Percentiles rank a stretch among this genome's conserved stretches.
Evolutionary conservation across 2,329 filamentous ascomycete genomes (phyloP).

Genomic region (Dichotomopilus funicola): DNA sequence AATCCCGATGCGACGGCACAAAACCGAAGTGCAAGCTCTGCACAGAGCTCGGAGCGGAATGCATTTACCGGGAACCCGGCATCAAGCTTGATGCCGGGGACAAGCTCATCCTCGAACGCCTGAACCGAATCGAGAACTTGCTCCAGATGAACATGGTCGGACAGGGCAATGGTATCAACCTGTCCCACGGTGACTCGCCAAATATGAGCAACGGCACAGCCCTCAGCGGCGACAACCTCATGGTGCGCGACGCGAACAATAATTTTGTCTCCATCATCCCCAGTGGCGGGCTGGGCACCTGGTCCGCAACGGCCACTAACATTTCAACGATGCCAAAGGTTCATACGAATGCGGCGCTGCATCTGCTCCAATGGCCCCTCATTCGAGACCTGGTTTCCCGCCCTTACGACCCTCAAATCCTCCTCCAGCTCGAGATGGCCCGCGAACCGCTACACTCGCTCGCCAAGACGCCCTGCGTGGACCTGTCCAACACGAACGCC

Average conservation of each 20-base stretch:
- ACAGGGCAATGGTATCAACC: slow-evolving; percentile 44
- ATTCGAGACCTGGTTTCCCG: slow-evolving; percentile 71
- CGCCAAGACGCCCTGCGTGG: slow-evolving; percentile 58
- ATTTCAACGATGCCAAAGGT: slow-evolving; percentile 83
- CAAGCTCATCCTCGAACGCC: slow-evolving; percentile 74
- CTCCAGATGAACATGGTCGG: slow-evolving; percentile 62
- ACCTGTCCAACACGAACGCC: slow-evolving; percentile 65
- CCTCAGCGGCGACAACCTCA: slow-evolving; percentile 51
- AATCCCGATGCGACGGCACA: slow-evolving; percentile 71
- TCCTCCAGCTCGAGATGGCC: slow-evolving; percentile 74
- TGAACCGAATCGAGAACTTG: slow-evolving; percentile 70
- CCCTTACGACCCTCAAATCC: slow-evolving; percentile 73
- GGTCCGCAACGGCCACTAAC: slow-evolving; percentile 54
- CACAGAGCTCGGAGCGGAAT: slow-evolving; percentile 73
- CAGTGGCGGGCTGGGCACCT: slow-evolving; percentile 63
- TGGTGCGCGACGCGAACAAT: slow-evolving; percentile 37
- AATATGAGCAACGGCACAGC: slow-evolving; percentile 58
- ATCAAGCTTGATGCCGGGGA: slow-evolving; percentile 84
- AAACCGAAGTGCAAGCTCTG: slow-evolving; percentile 82
- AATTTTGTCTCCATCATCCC: slow-evolving; percentile 51
- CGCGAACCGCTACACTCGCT: slow-evolving; percentile 65
- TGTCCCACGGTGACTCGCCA: slow-evolving; percentile 54
- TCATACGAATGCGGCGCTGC: slow-evolving; percentile 73
- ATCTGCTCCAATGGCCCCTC: slow-evolving; percentile 73
- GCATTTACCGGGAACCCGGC: slow-evolving; percentile 76